phyloP scores from a whole-genome alignment of 495 filamentous ascomycete species.

The Tuber borchii region DNA sequence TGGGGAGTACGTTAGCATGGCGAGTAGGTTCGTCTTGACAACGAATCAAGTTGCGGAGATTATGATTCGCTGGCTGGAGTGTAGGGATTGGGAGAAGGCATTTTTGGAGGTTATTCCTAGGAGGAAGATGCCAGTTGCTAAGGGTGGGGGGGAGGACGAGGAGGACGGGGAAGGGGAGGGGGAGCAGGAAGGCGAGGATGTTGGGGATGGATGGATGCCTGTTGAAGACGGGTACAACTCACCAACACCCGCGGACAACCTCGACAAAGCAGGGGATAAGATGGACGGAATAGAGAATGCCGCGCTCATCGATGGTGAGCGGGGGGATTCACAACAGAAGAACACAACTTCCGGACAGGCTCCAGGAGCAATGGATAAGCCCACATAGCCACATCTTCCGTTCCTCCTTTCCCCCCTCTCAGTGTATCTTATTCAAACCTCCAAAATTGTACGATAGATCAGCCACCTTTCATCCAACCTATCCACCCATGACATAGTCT shows the following conservation, averaged over 20 bases:
- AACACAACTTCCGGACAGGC: background rate
- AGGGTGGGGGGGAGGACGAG: slow-evolving; percentile 19
- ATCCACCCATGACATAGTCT: background rate
- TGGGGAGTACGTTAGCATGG: slow-evolving; percentile 84
- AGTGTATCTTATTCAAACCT: background rate
- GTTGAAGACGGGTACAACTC: slow-evolving; percentile 19
- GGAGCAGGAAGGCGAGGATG: slow-evolving; percentile 39
- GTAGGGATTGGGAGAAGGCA: slow-evolving; percentile 79
- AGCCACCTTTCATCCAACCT: background rate
- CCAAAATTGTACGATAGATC: background rate
- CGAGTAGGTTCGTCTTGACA: slow-evolving; percentile 69
- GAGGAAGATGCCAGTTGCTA: slow-evolving; percentile 62
- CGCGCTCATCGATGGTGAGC: background rate
- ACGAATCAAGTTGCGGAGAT: slow-evolving; percentile 97
- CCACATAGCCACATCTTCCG: background rate
- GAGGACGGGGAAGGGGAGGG: slow-evolving; percentile 36
- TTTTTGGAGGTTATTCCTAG: slow-evolving; percentile 81
- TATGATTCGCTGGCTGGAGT: slow-evolving; percentile 85
- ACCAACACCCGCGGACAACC: slow-evolving; percentile 49
- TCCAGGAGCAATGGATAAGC: background rate
- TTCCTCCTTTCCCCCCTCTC: background rate
- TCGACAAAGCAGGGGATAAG: slow-evolving; percentile 12
- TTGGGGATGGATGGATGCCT: slow-evolving; percentile 34
- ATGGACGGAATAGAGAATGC: background rate
- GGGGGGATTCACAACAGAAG: background rate